A percentile compares a stretch with the other conserved stretches of the same genome.
These are phyloP conservation scores for Balamuthia mandrillaris DNA, from an alignment of 208 protist species.

Conservation along the genomic window DNA sequence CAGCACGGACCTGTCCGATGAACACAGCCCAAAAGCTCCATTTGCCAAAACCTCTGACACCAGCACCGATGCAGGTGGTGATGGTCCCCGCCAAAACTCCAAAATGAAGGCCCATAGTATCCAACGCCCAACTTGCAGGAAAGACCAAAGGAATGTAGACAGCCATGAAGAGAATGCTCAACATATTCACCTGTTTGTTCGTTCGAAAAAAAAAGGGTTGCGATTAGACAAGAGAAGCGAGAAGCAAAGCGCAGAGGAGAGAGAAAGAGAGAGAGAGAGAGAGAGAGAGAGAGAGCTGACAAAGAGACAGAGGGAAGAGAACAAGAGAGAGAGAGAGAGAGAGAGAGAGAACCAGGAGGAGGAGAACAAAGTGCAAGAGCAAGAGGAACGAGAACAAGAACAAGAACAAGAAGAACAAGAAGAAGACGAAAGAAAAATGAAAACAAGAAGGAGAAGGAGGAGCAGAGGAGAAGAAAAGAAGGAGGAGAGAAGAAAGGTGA, in stretches of 20 bases:
- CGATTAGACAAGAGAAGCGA: neutral
- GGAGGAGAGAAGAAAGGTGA: no score
- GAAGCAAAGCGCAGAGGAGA: neutral
- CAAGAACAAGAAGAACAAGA: neutral
- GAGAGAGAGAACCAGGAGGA: neutral
- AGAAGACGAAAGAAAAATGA: neutral
- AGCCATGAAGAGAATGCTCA: constrained; percentile 31
- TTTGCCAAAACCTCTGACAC: neutral
- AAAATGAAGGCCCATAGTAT: neutral
- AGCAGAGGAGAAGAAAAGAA: no score
- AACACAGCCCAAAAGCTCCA: neutral
- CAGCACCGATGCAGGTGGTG: neutral
- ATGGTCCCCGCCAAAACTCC: neutral
- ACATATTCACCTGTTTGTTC: neutral
- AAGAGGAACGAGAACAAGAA: neutral
- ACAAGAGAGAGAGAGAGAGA: neutral
- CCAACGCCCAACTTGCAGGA: neutral
- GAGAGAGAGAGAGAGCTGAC: neutral
- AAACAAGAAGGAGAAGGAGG: no score
- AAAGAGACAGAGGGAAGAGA: neutral
- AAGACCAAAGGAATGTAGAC: neutral
- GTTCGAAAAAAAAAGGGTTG: neutral
- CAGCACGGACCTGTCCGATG: neutral
- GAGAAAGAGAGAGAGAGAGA: neutral
- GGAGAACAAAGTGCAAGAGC: neutral